Base-by-base conservation (phyloP, 768 basidiomycete genomes). In the Plicaturopsis crispa region DNA sequence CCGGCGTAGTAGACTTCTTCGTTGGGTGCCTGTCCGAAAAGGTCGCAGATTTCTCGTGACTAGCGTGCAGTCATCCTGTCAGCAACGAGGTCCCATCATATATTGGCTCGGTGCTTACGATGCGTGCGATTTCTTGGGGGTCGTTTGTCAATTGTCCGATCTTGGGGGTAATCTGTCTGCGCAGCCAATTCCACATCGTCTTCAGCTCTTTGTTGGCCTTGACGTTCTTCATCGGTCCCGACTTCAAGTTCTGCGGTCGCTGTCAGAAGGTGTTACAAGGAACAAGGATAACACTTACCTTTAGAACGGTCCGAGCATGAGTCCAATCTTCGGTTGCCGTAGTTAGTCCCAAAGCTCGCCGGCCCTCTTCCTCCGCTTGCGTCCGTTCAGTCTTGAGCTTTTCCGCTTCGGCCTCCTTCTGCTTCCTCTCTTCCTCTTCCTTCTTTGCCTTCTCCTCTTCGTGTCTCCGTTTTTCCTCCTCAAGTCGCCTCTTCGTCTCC, bases 71-170 rank as follows among this genome's bases (percentile, higher is more conserved):
- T n/a, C n/a, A n/a, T n/a, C n/a, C n/a, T n/a, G n/a, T n/a, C n/a
- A n/a, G n/a, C n/a, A n/a, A n/a, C n/a, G 10, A 57, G 53, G 39
- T n/a, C 62, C 59, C 31, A 67, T 48, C 17, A 77, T 60, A 45
- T 71, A 64, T 37, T 49, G 45, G 3, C 67, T 60, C 69, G 69
- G 40, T 30, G 28, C 35, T 40, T 19, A 22, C n/a, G 38, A 90
- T 84, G 18, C 72, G 72, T 24, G 61, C 39, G 38, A 89, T 86
- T 8, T 74, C 67, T 5, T 63, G 51, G 1, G 58, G 42, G 41
- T 89, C 83, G 44, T 84, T 81, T 4, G 87, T 91, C 18, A 94
- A 59, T 55, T 92, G 90, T 6, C 89, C 89, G 33, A 94, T 79
- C 57, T 84, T 90, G 20, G 87, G 85, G 3, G 78, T 88, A 35